Percentiles rank a stretch among this genome's conserved stretches.
phyloP scores from a whole-genome alignment of 371 early-diverging fungal genomes.

The Gilbertella persicaria region DNA sequence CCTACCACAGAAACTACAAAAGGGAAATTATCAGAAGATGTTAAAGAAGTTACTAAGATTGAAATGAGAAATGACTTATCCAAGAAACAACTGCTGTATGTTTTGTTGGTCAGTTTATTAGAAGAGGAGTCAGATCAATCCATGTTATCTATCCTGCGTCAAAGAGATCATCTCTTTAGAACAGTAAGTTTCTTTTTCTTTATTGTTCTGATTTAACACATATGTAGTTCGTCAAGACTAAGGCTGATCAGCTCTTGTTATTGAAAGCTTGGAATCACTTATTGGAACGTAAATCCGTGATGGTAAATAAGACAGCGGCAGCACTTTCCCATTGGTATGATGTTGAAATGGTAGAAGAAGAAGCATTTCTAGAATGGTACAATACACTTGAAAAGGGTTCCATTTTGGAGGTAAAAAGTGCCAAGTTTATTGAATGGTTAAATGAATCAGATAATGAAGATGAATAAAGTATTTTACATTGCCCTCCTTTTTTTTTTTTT shows the following conservation, averaged over 20 bases:
- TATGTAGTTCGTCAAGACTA: constrained; percentile 58
- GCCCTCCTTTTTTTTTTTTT: too few species aligned
- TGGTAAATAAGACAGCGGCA: constrained; percentile 55
- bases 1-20: constrained; percentile 2
- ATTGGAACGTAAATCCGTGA: constrained; percentile 47
- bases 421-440: constrained; percentile 71
- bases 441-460: constrained; percentile 67
- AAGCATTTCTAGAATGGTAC: constrained; percentile 67
- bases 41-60: constrained; percentile 73
- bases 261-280: constrained; percentile 69
- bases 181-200: constrained; percentile 37
- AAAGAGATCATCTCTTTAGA: constrained; percentile 54
- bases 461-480: too few species aligned
- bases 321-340: constrained; percentile 69
- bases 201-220: background rate
- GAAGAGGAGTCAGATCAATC: constrained; percentile 43
- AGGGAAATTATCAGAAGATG: constrained; percentile 54
- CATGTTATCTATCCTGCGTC: constrained; percentile 26
- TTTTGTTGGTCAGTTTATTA: constrained; percentile 61
- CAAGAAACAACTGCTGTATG: constrained; percentile 65
- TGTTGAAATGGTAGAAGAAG: constrained; percentile 74
- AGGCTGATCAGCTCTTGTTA: constrained; percentile 60
- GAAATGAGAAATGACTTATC: constrained; percentile 77
- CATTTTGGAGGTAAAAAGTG: constrained; percentile 60
- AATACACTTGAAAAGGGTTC: constrained; percentile 46